Conservation (phyloP, 23 red algal genomes). For the Pyropia yezoensis region DNA sequence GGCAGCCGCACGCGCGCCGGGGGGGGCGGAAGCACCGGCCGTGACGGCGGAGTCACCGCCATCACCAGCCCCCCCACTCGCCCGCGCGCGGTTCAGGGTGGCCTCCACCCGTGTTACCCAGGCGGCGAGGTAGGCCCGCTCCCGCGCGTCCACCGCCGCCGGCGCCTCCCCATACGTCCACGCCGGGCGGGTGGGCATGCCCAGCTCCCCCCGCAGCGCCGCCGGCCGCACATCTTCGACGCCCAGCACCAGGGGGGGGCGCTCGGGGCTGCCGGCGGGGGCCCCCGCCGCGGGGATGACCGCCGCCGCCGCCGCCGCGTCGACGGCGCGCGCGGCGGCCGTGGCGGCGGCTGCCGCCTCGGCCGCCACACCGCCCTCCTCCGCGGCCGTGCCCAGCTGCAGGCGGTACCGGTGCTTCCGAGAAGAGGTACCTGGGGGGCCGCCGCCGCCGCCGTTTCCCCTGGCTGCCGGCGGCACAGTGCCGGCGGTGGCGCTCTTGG, state of each 20-base stretch:
- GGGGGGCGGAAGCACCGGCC: slow-evolving; percentile 3
- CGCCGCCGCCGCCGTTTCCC: background rate
- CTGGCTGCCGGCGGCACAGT: background rate
- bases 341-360: slow-evolving; percentile 11
- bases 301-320: background rate
- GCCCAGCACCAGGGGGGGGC: slow-evolving; percentile 2
- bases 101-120: slow-evolving; percentile 27
- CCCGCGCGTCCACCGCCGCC: slow-evolving; percentile 30
- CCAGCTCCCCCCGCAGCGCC: slow-evolving; percentile 2
- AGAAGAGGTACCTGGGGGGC: background rate
- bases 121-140: slow-evolving; percentile 11
- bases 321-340: slow-evolving; percentile 16
- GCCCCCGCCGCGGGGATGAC: slow-evolving; percentile 12
- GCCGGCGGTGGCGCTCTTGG: background rate
- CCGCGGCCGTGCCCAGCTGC: background rate
- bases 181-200: slow-evolving; percentile 30
- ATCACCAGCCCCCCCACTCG: background rate
- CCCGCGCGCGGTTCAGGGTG: no score
- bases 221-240: slow-evolving; percentile 30
- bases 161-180: slow-evolving; percentile 46
- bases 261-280: background rate
- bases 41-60: slow-evolving; percentile 1
- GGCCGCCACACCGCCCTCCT: background rate
- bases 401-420: background rate
- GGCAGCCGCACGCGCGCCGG: no score